phyloP scores from a whole-genome alignment of 2,329 filamentous ascomycete species.

The Arthroderma sp. region DNA sequence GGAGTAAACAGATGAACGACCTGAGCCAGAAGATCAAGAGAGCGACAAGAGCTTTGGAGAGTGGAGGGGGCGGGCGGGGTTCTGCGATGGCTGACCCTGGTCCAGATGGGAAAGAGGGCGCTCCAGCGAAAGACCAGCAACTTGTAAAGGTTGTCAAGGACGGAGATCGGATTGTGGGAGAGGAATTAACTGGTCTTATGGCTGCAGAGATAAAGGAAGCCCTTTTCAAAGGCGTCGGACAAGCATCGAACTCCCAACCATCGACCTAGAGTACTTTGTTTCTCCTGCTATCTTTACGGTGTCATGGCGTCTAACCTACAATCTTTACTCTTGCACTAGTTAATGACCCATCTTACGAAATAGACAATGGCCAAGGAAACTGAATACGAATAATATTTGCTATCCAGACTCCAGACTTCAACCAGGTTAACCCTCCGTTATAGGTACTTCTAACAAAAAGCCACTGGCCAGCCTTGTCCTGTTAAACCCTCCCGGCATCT shows the following conservation, averaged over 20 bases:
- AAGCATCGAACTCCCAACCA: background rate
- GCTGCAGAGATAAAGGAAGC: constrained; percentile 42
- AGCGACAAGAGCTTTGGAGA: constrained; percentile 38
- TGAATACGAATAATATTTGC: background rate
- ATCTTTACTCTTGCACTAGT: background rate
- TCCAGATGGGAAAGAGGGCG: constrained; percentile 2
- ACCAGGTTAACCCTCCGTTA: background rate
- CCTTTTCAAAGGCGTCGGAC: constrained; percentile 35
- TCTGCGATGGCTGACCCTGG: constrained; percentile 15
- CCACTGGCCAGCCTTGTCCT: background rate
- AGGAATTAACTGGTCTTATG: constrained; percentile 39
- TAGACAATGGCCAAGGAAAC: background rate
- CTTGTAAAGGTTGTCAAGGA: constrained; percentile 44
- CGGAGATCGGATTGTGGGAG: constrained; percentile 46
- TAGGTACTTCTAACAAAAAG: background rate
- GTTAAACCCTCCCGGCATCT: background rate
- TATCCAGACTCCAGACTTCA: background rate
- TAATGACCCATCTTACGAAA: background rate
- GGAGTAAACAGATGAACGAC: constrained; percentile 83
- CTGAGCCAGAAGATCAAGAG: constrained; percentile 70
- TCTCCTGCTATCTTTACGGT: background rate
- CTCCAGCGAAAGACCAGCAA: constrained; percentile 32
- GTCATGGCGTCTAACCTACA: no score
- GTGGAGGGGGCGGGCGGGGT: constrained; percentile 13
- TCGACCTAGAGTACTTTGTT: background rate